Conservation (phyloP, 768 basidiomycete genomes). For the Trametes cubensis region DNA sequence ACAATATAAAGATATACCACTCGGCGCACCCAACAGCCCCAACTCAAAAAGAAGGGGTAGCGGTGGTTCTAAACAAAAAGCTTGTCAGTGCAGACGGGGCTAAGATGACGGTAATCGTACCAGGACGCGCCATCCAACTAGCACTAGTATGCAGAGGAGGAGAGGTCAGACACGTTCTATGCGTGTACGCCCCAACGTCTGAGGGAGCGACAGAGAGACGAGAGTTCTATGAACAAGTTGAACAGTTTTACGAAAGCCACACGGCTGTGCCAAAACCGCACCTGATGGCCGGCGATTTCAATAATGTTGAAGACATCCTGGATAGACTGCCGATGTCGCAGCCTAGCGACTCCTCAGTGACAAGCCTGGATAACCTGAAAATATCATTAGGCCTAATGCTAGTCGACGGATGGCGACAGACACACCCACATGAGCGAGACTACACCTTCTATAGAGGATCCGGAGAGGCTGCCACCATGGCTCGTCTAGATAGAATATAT, state of each 20-base stretch:
- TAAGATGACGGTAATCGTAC: neutral
- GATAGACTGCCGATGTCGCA: neutral
- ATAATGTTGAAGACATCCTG: neutral
- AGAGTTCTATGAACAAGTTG: neutral
- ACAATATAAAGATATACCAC: neutral
- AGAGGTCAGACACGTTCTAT: neutral
- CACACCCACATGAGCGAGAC: neutral
- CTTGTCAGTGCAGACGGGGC: neutral
- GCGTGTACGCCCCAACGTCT: slow-evolving; percentile 2
- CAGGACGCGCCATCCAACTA: neutral
- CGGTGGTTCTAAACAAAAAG: slow-evolving; percentile 5
- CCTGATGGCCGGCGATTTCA: slow-evolving; percentile 8
- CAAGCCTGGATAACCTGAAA: neutral
- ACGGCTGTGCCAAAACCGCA: neutral
- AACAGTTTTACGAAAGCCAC: neutral
- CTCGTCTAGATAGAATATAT: slow-evolving; percentile 5
- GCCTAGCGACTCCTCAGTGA: neutral
- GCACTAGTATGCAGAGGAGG: neutral
- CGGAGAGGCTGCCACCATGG: neutral
- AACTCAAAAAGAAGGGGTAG: slow-evolving; percentile 9
- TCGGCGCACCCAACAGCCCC: neutral
- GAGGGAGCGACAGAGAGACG: neutral
- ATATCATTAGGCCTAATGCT: neutral
- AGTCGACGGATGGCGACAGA: neutral
- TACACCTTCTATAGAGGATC: slow-evolving; percentile 3